These are phyloP conservation scores for Mycena albidolilacea DNA, from an alignment of 768 basidiomycete genomes.

Conservation along the genomic window DNA sequence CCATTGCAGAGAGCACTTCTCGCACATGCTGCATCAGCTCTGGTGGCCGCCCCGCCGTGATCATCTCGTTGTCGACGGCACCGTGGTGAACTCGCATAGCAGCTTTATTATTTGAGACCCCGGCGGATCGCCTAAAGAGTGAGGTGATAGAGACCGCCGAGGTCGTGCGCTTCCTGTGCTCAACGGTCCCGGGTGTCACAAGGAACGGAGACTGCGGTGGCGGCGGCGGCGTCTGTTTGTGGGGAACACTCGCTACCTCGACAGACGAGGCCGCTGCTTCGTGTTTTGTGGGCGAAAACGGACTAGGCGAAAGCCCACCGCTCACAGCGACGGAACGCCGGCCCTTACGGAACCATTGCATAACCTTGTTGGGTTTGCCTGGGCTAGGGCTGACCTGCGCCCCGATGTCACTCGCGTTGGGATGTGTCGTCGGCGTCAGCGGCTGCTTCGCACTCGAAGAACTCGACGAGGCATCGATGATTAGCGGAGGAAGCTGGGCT, in stretches of 20 bases:
- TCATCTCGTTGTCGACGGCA: conserved; percentile 88
- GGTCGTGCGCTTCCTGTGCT: conserved; percentile 37
- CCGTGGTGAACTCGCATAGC: conserved; percentile 86
- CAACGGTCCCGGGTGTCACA: conserved; percentile 32
- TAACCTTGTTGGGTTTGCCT: conserved; percentile 92
- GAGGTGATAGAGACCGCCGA: conserved; percentile 39
- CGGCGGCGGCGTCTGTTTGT: conserved; percentile 17
- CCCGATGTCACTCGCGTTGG: conserved; percentile 52
- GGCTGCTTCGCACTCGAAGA: conserved; percentile 25
- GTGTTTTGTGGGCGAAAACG: conserved; percentile 20
- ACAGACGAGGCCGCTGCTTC: conserved; percentile 36
- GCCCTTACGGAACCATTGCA: conserved; percentile 93
- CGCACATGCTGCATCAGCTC: conserved; percentile 85
- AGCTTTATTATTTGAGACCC: conserved; percentile 23
- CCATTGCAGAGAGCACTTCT: conserved; percentile 82
- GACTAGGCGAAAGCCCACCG: conserved; percentile 20
- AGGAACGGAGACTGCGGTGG: conserved; percentile 32
- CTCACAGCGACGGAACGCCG: conserved; percentile 32
- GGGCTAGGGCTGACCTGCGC: conserved; percentile 83
- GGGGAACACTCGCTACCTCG: conserved; percentile 31
- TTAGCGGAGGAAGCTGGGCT: conserved; percentile 30
- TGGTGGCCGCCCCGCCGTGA: conserved; percentile 82
- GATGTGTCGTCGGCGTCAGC: conserved; percentile 39
- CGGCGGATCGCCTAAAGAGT: conserved; percentile 37
- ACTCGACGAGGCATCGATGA: conserved; percentile 28